Base-by-base conservation (phyloP, 768 basidiomycete species). In the Russula sp. region DNA sequence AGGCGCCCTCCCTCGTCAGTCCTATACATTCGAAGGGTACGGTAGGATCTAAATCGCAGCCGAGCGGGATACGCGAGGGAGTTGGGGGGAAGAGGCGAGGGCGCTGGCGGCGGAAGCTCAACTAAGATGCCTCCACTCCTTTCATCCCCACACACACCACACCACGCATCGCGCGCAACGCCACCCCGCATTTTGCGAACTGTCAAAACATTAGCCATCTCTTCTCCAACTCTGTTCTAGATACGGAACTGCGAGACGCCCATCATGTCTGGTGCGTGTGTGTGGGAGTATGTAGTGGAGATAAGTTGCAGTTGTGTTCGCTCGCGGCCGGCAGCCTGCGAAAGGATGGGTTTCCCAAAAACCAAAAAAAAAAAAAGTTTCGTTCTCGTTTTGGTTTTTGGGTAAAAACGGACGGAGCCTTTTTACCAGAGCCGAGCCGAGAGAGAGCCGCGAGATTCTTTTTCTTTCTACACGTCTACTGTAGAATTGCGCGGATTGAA, bases 161-260 rank as follows among this genome's bases (percentile, higher is more conserved):
- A 29, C 25, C 25, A 29, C 25, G 25, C 25, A 29, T 29, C 25
- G 3, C 25, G 3, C 45, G 35, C 36, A 48, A 38, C 47, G 48
- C 57, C 48, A 58, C 57, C 34, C 55, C 47, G 57, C 38, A n/a
- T 20, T 14, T 34, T 22, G 25, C 1, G 8, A 32, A 11, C 9
- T 7, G 29, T 14, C 25, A 49, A 58, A n/a, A 34, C 45, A 25
- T 36, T 14, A 36, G 43, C 5, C 25, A 22, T 25, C 34, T 59
- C 38, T 53, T 51, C 22, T 22, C 22, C 13, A 52, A 43, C 60
- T 35, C 54, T 61, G 54, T 61, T 61, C 47, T 54, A 61, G 32
- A 56, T 56, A 18, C 32, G 60, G 60, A 42, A 61, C 18, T 11
- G 52, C 36, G 46, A 48, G 38, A 32, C 45, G 53, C 52, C 53